Conservation (phyloP, 495 filamentous ascomycete species). For the Chaetomidium leptoderma region DNA sequence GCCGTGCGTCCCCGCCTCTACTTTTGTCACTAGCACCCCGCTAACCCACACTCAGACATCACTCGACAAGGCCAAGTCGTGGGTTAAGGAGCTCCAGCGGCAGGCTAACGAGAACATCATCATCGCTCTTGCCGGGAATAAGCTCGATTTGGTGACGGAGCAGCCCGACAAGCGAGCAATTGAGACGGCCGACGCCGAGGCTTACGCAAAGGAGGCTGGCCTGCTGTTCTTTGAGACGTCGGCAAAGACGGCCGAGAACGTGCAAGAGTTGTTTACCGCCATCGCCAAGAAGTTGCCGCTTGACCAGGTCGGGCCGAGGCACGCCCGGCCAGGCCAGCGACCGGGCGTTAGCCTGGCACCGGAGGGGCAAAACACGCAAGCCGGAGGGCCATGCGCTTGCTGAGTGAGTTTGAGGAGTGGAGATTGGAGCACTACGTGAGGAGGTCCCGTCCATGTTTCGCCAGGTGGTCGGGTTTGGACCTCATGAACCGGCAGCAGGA, state of each 20-base stretch:
- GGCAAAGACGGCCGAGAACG: constrained; percentile 94
- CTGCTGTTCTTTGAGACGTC: constrained; percentile 97
- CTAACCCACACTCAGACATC: constrained; percentile 62
- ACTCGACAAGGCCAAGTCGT: constrained; percentile 95
- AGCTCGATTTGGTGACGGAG: constrained; percentile 86
- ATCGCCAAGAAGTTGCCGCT: constrained; percentile 96
- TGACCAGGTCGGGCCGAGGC: constrained; percentile 86
- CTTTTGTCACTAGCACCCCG: background rate
- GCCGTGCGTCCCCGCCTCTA: constrained; percentile 58
- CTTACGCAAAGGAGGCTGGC: constrained; percentile 87
- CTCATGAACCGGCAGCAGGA: constrained; percentile 12
- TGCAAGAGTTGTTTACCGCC: constrained; percentile 92
- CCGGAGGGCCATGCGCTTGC: constrained; percentile 70
- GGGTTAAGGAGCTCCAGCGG: constrained; percentile 98
- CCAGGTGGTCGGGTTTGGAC: too few species aligned
- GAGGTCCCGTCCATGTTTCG: too few species aligned
- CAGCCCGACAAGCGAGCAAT: constrained; percentile 93
- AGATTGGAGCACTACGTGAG: too few species aligned
- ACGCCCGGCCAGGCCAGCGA: constrained; percentile 67
- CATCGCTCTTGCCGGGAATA: constrained; percentile 96
- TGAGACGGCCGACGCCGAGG: constrained; percentile 80
- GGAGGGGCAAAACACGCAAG: constrained; percentile 71
- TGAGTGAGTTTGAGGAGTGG: constrained; percentile 39
- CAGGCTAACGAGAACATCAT: constrained; percentile 99
- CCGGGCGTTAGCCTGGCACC: constrained; percentile 77